Evolutionary conservation across 2,329 filamentous ascomycete genomes (phyloP), one percentile per base, ranked within the genome.

Genomic region (Phaeoacremonium minimum): DNA sequence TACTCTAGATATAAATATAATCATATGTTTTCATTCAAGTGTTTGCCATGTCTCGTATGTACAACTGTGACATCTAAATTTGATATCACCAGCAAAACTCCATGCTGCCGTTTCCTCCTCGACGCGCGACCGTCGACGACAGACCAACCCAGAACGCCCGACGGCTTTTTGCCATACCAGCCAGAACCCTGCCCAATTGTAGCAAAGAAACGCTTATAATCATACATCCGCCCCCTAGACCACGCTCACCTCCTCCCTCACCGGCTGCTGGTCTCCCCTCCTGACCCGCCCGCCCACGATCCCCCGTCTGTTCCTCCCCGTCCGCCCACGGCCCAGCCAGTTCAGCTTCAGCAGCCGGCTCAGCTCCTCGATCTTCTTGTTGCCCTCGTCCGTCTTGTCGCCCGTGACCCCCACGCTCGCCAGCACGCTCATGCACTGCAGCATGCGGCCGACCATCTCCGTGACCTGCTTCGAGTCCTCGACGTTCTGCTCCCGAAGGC

Each of bases 401-500:
- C 46, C 46, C 29, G 45, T 47, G 31, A 53, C 56, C 15, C 69
- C 83, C 11, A 95, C 77, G 43, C 82, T 83, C 4, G 87, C 86
- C 15, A 98, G 70, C 7, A 98, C 89, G 56, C 85, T 91, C 61
- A 97, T 84, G 60, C 93, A 98, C 66, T 98, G 93, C 45, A 98
- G 69, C 87, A 98, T 95, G 34, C 91, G 74, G 0, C 89, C 93
- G 1, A 96, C 90, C 48, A 91, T 95, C 49, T 97, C 90, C 1
- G 93, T 95, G 36, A 97, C 80, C 53, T 93, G 80, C 55, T 87
- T 77, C 33, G 80, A 83, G 51, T 85, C 77, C 56, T 83, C 77
- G 12, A 78, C 65, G 52, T 79, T 79, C 50, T 78, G 74, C 51
- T 80, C 72, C 38, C 71, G 69, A 33, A 72, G 56, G 42, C 64